Conservation (phyloP, 805 yeast species). For the Yarrowia divulgata region DNA sequence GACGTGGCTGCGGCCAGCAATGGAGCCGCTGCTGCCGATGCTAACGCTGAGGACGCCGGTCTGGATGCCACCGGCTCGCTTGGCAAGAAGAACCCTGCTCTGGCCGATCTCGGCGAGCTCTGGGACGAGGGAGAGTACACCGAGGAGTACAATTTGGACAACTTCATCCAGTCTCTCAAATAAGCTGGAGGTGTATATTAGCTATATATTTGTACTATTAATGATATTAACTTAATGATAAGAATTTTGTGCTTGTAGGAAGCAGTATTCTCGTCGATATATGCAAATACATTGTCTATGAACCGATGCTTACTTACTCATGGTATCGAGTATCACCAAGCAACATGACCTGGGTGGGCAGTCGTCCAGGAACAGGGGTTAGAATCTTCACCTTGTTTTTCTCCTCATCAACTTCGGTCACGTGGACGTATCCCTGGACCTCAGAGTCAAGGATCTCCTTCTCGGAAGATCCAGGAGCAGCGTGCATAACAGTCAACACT, state of each 20-base stretch:
- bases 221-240: not conserved
- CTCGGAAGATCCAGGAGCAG: constrained; percentile 51
- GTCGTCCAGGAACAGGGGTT: constrained; percentile 85
- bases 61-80: constrained; percentile 71
- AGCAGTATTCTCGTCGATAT: not conserved
- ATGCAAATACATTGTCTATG: constrained; percentile 20
- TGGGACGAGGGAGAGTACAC: constrained; percentile 98
- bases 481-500: constrained; percentile 69
- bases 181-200: constrained; percentile 6
- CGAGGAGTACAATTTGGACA: constrained; percentile 94
- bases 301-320: constrained; percentile 58
- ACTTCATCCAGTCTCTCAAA: constrained; percentile 61
- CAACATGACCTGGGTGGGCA: constrained; percentile 77
- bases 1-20: constrained; percentile 52
- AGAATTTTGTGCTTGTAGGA: too few species aligned
- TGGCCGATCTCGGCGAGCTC: constrained; percentile 86
- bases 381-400: constrained; percentile 72
- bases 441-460: constrained; percentile 64
- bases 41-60: constrained; percentile 48
- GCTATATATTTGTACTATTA: constrained; percentile 23
- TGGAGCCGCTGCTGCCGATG: constrained; percentile 49
- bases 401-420: constrained; percentile 74
- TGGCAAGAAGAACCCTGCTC: constrained; percentile 78
- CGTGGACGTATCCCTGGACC: constrained; percentile 80
- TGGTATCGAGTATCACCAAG: constrained; percentile 81